Evolutionary conservation across 257 asterid genomes (phyloP).

Genomic region (Anisodus acutangulus): DNA sequence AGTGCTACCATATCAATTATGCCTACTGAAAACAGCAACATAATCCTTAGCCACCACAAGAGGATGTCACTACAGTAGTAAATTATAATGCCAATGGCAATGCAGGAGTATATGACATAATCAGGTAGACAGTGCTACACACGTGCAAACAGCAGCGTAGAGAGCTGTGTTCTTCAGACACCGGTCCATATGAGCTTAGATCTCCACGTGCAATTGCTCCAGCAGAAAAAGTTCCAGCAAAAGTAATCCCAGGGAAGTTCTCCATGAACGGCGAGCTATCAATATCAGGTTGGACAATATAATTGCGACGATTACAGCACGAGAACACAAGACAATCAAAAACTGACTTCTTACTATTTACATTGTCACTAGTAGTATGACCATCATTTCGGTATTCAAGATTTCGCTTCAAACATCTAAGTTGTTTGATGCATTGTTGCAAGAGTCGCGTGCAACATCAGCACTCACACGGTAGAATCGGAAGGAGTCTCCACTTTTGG

Average conservation of each 20-base stretch:
- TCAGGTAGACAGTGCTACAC: conserved; percentile 62
- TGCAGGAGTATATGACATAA: conserved; percentile 61
- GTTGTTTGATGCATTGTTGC: conserved; percentile 47
- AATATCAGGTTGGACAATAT: conserved; percentile 49
- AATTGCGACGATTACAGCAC: conserved; percentile 70
- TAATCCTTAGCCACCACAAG: background rate
- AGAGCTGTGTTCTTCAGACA: conserved; percentile 40
- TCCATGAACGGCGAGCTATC: conserved; percentile 64
- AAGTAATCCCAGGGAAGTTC: conserved; percentile 69
- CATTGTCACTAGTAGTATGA: background rate
- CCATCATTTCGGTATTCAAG: conserved; percentile 24
- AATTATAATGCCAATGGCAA: background rate
- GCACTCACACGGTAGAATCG: conserved; percentile 63
- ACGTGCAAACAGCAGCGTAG: conserved; percentile 53
- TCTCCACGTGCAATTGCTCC: conserved; percentile 66
- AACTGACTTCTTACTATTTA: conserved; percentile 43
- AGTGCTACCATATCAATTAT: background rate
- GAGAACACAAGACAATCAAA: conserved; percentile 74
- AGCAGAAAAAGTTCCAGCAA: conserved; percentile 67
- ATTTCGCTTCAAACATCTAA: conserved; percentile 45
- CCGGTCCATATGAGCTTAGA: conserved; percentile 46
- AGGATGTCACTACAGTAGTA: background rate
- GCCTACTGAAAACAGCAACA: background rate
- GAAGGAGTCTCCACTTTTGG: conserved; percentile 71
- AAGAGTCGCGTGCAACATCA: conserved; percentile 50